These are phyloP conservation scores for Populus ilicifolia DNA, from an alignment of 345 rosid species.

Conservation along the genomic window DNA sequence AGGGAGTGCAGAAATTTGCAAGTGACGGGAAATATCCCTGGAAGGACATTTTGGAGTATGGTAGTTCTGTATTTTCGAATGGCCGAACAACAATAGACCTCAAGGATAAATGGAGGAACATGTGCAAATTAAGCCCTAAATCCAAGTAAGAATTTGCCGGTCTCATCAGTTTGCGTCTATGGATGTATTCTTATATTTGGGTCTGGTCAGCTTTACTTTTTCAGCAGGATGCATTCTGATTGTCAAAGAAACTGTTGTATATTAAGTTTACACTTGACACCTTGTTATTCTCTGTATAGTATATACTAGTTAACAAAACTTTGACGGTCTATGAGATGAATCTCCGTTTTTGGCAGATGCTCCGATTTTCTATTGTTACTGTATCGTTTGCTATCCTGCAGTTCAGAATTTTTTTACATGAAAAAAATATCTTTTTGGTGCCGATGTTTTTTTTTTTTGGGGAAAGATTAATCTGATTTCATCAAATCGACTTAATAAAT, in stretches of 20 bases:
- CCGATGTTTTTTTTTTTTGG: no score
- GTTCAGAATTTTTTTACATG: no score
- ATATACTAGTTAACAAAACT: no score
- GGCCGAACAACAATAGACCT: constrained; percentile 36
- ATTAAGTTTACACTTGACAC: not conserved
- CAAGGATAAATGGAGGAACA: constrained; percentile 51
- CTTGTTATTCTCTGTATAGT: not conserved
- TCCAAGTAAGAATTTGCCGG: constrained; percentile 13
- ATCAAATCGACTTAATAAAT: fast-evolving
- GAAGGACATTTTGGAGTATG: constrained; percentile 40
- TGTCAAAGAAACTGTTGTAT: not conserved
- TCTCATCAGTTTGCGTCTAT: constrained; percentile 9
- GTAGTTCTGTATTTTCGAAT: constrained; percentile 20
- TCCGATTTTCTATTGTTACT: no score
- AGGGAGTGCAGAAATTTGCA: constrained; percentile 34
- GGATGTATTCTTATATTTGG: not conserved
- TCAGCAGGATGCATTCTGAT: not conserved
- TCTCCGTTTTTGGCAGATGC: no score
- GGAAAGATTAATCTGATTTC: no score
- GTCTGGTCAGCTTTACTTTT: not conserved
- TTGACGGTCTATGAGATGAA: no score
- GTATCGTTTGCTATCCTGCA: no score
- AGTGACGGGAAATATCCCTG: constrained; percentile 29
- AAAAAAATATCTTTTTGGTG: no score
- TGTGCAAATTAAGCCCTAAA: constrained; percentile 33